Evolutionary conservation across 805 yeast species (phyloP).

Genomic region (Clavispora asparagi): DNA sequence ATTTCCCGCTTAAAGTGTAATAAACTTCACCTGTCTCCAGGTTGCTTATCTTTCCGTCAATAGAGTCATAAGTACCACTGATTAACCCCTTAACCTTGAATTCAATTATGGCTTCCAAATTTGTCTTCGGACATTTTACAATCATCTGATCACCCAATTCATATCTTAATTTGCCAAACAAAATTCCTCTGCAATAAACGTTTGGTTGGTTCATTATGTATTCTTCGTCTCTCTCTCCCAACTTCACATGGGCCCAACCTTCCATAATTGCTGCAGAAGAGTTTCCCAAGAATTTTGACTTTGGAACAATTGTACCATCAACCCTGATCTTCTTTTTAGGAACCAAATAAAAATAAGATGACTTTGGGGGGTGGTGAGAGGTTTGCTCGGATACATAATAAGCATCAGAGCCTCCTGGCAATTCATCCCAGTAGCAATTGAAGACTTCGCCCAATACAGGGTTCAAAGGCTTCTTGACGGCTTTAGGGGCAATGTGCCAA

Average conservation of each 20-base stretch:
- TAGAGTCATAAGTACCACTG: slow-evolving; percentile 86
- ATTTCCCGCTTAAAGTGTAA: too few species aligned
- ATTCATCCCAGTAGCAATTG: slow-evolving; percentile 87
- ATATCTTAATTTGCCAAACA: slow-evolving; percentile 83
- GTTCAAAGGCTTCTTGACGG: slow-evolving; percentile 94
- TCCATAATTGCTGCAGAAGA: slow-evolving; percentile 98
- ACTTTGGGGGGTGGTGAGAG: slow-evolving; percentile 97
- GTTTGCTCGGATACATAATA: slow-evolving; percentile 92
- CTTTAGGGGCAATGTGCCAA: slow-evolving; percentile 98
- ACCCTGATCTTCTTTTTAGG: slow-evolving; percentile 79
- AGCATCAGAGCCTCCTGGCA: slow-evolving; percentile 61
- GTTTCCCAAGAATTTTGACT: slow-evolving; percentile 85
- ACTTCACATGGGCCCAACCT: too few species aligned
- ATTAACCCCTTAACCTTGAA: slow-evolving; percentile 94
- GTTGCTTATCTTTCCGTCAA: too few species aligned
- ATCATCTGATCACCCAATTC: slow-evolving; percentile 91
- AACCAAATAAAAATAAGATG: slow-evolving; percentile 82
- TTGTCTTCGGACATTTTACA: slow-evolving; percentile 57
- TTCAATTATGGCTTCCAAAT: slow-evolving; percentile 73
- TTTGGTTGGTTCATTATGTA: too few species aligned
- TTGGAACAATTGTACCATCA: slow-evolving; percentile 86
- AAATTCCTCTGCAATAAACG: slow-evolving; percentile 87
- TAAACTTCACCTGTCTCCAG: too few species aligned
- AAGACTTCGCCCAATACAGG: slow-evolving; percentile 92
- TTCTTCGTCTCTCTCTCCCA: too few species aligned